Conservation (phyloP, 257 asterid genomes). For the Cinchona pubescens region DNA sequence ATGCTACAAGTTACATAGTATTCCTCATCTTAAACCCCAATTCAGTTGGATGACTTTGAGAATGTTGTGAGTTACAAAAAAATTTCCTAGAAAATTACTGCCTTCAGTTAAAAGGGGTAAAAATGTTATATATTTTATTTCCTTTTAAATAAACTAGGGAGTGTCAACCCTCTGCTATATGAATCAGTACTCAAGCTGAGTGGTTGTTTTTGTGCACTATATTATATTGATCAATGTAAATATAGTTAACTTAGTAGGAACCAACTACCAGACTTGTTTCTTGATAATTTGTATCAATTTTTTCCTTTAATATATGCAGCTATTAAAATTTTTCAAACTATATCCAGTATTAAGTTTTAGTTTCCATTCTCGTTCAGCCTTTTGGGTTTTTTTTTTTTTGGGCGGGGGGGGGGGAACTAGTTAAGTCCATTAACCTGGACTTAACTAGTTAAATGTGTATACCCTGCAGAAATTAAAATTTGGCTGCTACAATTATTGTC, state of each 20-base stretch:
- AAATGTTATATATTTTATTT: too few relatives aligned
- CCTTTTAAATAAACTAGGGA: too few relatives aligned
- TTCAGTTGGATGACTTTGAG: not conserved
- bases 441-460: too few relatives aligned
- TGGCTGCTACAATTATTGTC: not conserved
- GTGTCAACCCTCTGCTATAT: too few relatives aligned
- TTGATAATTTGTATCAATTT: too few relatives aligned
- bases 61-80: not conserved
- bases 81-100: too few relatives aligned
- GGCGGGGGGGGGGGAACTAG: not conserved
- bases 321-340: too few relatives aligned
- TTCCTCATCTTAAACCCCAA: not conserved
- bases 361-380: not conserved
- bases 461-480: not conserved
- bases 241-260: not conserved
- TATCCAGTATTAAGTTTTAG: too few relatives aligned
- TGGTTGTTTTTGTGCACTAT: not conserved
- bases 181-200: not conserved
- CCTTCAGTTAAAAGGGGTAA: too few relatives aligned
- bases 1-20: not conserved
- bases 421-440: too few relatives aligned
- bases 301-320: not conserved
- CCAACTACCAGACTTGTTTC: not conserved
- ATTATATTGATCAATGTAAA: not conserved
- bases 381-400: too few relatives aligned